A percentile compares a stretch with the other conserved stretches of the same genome.
Conservation (phyloP, 352 stramenopile genomes). For the Pythium utonaiense region DNA sequence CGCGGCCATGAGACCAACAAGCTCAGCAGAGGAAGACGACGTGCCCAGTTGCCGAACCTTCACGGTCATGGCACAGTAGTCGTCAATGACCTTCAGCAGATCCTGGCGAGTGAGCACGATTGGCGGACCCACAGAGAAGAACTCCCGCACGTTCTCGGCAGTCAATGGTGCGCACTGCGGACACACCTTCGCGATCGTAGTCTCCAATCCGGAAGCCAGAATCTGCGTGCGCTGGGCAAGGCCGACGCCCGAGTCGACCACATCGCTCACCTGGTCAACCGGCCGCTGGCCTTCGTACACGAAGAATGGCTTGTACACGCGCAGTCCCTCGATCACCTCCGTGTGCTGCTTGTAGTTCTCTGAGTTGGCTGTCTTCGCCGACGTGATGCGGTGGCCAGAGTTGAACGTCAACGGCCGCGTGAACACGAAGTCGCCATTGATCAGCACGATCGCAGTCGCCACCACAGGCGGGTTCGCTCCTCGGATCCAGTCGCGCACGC, state of each 20-base stretch:
- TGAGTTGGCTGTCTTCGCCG: constrained; percentile 46
- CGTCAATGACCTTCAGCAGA: constrained; percentile 46
- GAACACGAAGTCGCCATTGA: constrained; percentile 78
- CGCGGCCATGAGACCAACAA: constrained; percentile 58
- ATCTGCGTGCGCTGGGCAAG: constrained; percentile 53
- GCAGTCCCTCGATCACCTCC: constrained; percentile 69
- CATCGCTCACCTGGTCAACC: constrained; percentile 32
- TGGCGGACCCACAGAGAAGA: constrained; percentile 50
- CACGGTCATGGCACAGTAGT: constrained; percentile 65
- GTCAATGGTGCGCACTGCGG: constrained; percentile 33
- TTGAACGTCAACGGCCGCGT: constrained; percentile 61
- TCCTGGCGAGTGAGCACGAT: constrained; percentile 58
- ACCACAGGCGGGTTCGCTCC: constrained; percentile 58
- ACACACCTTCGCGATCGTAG: constrained; percentile 37
- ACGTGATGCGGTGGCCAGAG: constrained; percentile 49
- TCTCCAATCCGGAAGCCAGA: constrained; percentile 36
- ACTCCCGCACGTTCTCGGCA: constrained; percentile 40
- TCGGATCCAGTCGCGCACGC: constrained; percentile 65
- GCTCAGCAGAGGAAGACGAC: constrained; percentile 42
- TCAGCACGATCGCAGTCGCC: constrained; percentile 52
- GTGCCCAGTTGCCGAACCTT: constrained; percentile 38
- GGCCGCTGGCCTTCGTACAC: constrained; percentile 61
- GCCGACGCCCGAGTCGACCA: constrained; percentile 38
- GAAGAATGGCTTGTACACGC: constrained; percentile 80
- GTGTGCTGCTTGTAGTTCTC: constrained; percentile 50